phyloP scores from a whole-genome alignment of 495 filamentous ascomycete genomes.

The Lepidopterella palustris region DNA sequence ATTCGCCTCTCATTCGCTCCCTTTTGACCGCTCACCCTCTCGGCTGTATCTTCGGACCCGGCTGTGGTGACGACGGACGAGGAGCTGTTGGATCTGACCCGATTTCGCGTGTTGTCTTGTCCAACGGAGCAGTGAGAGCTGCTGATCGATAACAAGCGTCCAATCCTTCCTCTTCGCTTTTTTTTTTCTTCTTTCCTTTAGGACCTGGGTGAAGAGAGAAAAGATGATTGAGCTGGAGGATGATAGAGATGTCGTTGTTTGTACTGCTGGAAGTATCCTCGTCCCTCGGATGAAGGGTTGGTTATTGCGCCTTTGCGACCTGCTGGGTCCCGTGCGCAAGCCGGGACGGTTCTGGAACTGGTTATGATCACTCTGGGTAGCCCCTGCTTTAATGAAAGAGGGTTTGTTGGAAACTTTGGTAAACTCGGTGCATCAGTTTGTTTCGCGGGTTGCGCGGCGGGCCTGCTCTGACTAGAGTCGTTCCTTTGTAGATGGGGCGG shows the following conservation, averaged over 20 bases:
- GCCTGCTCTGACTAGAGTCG: constrained; percentile 1
- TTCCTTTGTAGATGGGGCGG: constrained; percentile 2
- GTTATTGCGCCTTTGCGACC: constrained; percentile 22
- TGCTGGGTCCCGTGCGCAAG: constrained; percentile 12
- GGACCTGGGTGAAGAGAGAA: background rate
- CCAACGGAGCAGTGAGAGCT: constrained; percentile 6
- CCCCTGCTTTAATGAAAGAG: background rate
- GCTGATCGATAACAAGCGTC: constrained; percentile 39
- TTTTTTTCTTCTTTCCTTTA: constrained; percentile 1
- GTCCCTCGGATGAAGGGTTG: constrained; percentile 30
- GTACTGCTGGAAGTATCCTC: constrained; percentile 24
- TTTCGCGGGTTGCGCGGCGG: background rate
- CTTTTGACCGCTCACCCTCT: constrained; percentile 15
- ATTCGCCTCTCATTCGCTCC: constrained; percentile 25
- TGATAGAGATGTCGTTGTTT: constrained; percentile 25
- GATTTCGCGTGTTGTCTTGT: constrained; percentile 1
- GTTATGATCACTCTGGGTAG: background rate
- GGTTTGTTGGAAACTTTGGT: background rate
- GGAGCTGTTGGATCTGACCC: constrained; percentile 3
- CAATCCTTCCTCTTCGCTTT: constrained; percentile 11
- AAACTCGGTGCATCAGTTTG: background rate
- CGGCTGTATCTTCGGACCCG: constrained; percentile 28
- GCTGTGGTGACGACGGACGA: constrained; percentile 20
- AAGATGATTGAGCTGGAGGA: constrained; percentile 19
- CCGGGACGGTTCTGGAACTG: constrained; percentile 3